A percentile compares a stretch with the other conserved stretches of the same genome.
Evolutionary conservation across 495 filamentous ascomycete genomes (phyloP).

Genomic region (Aspergillus cristatus): DNA sequence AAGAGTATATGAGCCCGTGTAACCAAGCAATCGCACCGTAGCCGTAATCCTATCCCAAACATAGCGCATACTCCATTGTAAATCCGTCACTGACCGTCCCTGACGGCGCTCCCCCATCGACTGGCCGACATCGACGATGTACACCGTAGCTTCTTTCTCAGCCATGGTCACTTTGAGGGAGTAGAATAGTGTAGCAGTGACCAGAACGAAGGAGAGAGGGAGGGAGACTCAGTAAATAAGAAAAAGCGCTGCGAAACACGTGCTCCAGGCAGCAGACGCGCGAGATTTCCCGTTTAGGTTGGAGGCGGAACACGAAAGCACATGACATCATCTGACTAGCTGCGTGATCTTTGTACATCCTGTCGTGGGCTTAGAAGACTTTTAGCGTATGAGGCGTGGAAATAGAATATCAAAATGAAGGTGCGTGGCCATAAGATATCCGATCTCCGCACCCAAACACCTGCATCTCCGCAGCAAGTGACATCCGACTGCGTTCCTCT

Average conservation of each 20-base stretch:
- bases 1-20: not conserved
- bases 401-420: not conserved
- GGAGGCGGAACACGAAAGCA: constrained; percentile 25
- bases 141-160: constrained; percentile 88
- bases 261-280: constrained; percentile 37
- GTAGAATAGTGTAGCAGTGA: not conserved
- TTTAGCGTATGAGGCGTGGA: not conserved
- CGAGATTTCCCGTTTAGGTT: constrained; percentile 35
- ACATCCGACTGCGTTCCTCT: constrained; percentile 13
- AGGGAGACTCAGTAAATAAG: not conserved
- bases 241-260: constrained; percentile 6
- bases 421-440: not conserved
- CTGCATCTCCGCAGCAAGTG: not conserved
- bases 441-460: not conserved
- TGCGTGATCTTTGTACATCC: not conserved
- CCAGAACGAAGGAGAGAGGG: not conserved
- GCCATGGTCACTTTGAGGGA: constrained; percentile 77
- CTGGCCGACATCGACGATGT: constrained; percentile 75
- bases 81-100: constrained; percentile 70
- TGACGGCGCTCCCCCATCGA: constrained; percentile 71
- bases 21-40: constrained; percentile 42
- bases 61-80: constrained; percentile 86
- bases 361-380: not conserved
- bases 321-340: constrained; percentile 33
- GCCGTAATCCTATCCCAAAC: constrained; percentile 92